Percentiles rank a stretch among this genome's conserved stretches.
Evolutionary conservation across 495 filamentous ascomycete genomes (phyloP).

Genomic region (Geopyxis carbonaria): DNA sequence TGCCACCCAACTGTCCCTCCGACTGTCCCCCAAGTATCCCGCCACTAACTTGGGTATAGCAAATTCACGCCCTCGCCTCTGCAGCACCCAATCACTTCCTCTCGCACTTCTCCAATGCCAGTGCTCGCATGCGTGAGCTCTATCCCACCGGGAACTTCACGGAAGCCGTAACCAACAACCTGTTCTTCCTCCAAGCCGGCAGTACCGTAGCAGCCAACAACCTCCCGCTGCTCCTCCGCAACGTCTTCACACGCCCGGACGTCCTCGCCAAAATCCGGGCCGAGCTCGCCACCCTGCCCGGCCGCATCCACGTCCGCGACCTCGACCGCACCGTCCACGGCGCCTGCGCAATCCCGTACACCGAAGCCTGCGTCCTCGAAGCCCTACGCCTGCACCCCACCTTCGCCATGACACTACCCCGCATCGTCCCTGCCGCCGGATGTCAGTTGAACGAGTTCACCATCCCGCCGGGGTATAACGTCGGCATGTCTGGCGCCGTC

Average conservation of each 20-base stretch:
- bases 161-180: conserved; percentile 17
- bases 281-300: conserved; percentile 9
- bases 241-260: conserved; percentile 9
- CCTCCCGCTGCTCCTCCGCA: conserved; percentile 8
- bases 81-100: conserved; percentile 14
- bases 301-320: neutral
- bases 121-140: conserved; percentile 13
- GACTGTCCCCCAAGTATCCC: too few relatives aligned
- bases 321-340: conserved; percentile 10
- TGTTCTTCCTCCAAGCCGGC: conserved; percentile 19
- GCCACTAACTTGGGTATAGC: too few relatives aligned
- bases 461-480: conserved; percentile 22
- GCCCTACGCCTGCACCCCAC: conserved; percentile 15
- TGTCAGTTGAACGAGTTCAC: conserved; percentile 22
- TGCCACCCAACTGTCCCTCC: too few relatives aligned
- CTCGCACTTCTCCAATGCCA: conserved; percentile 13
- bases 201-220: conserved; percentile 9
- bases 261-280: conserved; percentile 14
- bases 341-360: conserved; percentile 14
- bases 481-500: conserved; percentile 19
- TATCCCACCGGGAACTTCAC: conserved; percentile 12
- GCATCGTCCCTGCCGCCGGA: conserved; percentile 19
- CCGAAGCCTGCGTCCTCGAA: conserved; percentile 20
- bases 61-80: neutral
- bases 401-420: conserved; percentile 16